Evolutionary conservation across 208 protist genomes (phyloP).

Genomic region (Trypanosoma melophagium): DNA sequence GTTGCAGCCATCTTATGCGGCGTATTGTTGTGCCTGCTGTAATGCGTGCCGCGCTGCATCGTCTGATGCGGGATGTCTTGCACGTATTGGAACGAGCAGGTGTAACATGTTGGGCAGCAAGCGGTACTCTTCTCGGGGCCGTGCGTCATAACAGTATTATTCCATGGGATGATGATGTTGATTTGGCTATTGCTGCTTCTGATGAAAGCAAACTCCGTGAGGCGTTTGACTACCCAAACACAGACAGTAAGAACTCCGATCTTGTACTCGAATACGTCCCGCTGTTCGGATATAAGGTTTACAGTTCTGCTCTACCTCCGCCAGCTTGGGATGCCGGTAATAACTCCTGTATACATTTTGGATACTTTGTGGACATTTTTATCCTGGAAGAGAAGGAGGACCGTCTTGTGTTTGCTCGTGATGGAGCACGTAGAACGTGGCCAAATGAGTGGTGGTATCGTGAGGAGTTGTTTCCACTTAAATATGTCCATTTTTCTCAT

Average conservation of each 20-base stretch:
- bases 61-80: slow-evolving; percentile 18
- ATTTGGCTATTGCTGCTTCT: slow-evolving; percentile 22
- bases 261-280: slow-evolving; percentile 36
- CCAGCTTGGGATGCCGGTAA: neutral
- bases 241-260: slow-evolving; percentile 1
- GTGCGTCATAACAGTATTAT: slow-evolving; percentile 36
- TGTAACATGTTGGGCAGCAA: slow-evolving; percentile 24
- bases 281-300: slow-evolving; percentile 43
- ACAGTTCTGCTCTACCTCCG: slow-evolving; percentile 20
- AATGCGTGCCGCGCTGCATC: slow-evolving; percentile 12
- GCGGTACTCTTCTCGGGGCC: slow-evolving; percentile 38
- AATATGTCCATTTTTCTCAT: slow-evolving; percentile 8
- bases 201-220: slow-evolving; percentile 25
- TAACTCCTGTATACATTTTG: slow-evolving; percentile 21
- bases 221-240: slow-evolving; percentile 16
- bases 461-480: slow-evolving; percentile 26
- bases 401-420: slow-evolving; percentile 12
- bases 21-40: slow-evolving; percentile 13
- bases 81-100: slow-evolving; percentile 9
- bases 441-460: slow-evolving; percentile 29
- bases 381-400: slow-evolving; percentile 10
- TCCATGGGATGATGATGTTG: slow-evolving; percentile 47
- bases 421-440: slow-evolving; percentile 17
- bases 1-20: slow-evolving; percentile 15
- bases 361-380: slow-evolving; percentile 40